Evolutionary conservation across 2,329 filamentous ascomycete genomes (phyloP).

Genomic region (Cyphellophora europaea): DNA sequence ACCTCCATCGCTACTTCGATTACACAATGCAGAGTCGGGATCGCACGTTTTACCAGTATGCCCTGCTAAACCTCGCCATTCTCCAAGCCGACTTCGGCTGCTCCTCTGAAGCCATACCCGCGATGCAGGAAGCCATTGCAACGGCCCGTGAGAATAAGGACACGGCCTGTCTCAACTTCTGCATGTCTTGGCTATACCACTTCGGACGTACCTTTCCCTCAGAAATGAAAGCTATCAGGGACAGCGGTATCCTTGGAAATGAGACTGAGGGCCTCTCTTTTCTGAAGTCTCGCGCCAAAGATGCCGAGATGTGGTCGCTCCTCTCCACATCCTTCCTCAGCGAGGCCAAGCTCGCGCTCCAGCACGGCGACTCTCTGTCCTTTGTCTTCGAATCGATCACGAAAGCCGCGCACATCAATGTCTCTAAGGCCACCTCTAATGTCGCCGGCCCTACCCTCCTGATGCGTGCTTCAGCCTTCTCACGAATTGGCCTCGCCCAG

Average conservation of each 20-base stretch:
- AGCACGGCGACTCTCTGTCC: slow-evolving; percentile 51
- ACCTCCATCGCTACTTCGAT: slow-evolving; percentile 90
- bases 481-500: slow-evolving; percentile 56
- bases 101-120: slow-evolving; percentile 77
- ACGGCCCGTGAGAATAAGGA: slow-evolving; percentile 93
- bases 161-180: slow-evolving; percentile 85
- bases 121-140: slow-evolving; percentile 89
- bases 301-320: slow-evolving; percentile 75
- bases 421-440: slow-evolving; percentile 64
- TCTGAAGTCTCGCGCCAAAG: slow-evolving; percentile 75
- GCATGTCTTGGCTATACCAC: slow-evolving; percentile 90
- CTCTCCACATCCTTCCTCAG: slow-evolving; percentile 75
- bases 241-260: slow-evolving; percentile 63
- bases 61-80: slow-evolving; percentile 83
- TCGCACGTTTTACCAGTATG: slow-evolving; percentile 86
- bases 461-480: slow-evolving; percentile 64
- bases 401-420: slow-evolving; percentile 72
- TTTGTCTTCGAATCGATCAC: slow-evolving; percentile 66
- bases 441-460: slow-evolving; percentile 67
- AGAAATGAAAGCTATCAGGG: slow-evolving; percentile 60
- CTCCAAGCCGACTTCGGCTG: slow-evolving; percentile 94
- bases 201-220: slow-evolving; percentile 78
- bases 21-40: slow-evolving; percentile 84
- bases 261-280: slow-evolving; percentile 76
- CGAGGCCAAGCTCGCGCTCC: slow-evolving; percentile 71